These are phyloP conservation scores for Cadophora malorum DNA, from an alignment of 2,329 filamentous ascomycete genomes.

Conservation along the genomic window DNA sequence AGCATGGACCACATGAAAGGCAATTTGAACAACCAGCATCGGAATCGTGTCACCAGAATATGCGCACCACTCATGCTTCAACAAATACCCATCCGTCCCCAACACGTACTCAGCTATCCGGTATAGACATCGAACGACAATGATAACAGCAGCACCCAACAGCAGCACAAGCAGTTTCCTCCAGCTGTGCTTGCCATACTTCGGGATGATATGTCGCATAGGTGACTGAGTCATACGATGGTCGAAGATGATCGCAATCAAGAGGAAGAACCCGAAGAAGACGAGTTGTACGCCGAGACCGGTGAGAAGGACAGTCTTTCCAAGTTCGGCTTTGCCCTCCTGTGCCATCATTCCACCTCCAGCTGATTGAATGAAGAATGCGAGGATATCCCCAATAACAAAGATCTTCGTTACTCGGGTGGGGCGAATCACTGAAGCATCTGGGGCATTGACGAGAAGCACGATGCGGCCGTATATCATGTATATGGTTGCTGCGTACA, in stretches of 20 bases:
- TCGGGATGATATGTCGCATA: not conserved
- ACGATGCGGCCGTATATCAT: not conserved
- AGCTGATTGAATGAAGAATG: conserved; percentile 57
- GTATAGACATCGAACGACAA: not conserved
- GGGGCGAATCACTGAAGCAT: conserved; percentile 47
- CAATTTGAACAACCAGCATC: not conserved
- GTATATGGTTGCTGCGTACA: not conserved
- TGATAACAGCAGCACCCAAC: not conserved
- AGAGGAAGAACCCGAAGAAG: not conserved
- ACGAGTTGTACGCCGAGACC: not conserved
- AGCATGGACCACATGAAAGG: not conserved
- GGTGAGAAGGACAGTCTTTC: not conserved
- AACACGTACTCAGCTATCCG: not conserved
- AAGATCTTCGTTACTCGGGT: conserved; percentile 60
- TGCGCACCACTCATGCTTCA: not conserved
- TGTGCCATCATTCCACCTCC: conserved; percentile 34
- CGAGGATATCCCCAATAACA: conserved; percentile 59
- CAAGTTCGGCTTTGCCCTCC: conserved; percentile 5
- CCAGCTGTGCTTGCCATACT: not conserved
- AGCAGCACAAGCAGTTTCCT: not conserved
- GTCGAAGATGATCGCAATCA: not conserved
- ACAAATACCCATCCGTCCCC: not conserved
- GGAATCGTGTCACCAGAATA: not conserved
- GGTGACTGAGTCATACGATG: not conserved
- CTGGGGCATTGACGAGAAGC: not conserved